Evolutionary conservation across 1,284 basidiomycete species (phyloP).

Genomic region (Somion occarium): DNA sequence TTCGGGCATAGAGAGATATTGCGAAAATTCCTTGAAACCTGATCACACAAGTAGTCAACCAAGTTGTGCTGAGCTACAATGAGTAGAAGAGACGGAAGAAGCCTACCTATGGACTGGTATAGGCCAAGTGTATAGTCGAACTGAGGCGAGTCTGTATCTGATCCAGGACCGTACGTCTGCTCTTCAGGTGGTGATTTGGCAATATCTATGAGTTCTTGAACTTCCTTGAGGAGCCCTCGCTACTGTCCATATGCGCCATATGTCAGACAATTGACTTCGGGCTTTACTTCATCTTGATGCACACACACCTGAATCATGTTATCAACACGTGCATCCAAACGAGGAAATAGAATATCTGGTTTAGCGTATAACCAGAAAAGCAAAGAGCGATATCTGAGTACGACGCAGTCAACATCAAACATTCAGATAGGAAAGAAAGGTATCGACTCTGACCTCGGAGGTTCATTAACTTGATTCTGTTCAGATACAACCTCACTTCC

Average conservation of each 20-base stretch:
- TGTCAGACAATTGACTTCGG: no score
- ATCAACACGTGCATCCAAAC: conserved; percentile 81
- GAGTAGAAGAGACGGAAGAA: background rate
- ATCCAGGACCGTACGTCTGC: background rate
- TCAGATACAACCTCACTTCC: conserved; percentile 69
- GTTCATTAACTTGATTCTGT: conserved; percentile 40
- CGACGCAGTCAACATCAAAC: conserved; percentile 1
- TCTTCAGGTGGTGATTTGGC: conserved; percentile 17
- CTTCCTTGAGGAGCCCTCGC: conserved; percentile 85
- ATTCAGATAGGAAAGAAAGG: background rate
- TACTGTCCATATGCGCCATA: conserved; percentile 35
- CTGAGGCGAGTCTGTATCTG: conserved; percentile 9
- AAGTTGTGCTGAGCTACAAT: background rate
- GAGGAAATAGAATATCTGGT: conserved; percentile 53
- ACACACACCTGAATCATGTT: conserved; percentile 82
- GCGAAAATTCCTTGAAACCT: conserved; percentile 88
- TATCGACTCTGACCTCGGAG: background rate
- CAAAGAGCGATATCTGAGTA: conserved; percentile 83
- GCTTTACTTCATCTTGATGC: no score
- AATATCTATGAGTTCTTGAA: conserved; percentile 47
- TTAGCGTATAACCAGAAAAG: conserved; percentile 93
- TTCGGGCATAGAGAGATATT: conserved; percentile 48
- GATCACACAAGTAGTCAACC: conserved; percentile 2
- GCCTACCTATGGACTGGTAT: conserved; percentile 89
- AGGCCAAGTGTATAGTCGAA: conserved; percentile 78